Conservation (phyloP, 140 eudicot genomes). For the Artemisia princeps region DNA sequence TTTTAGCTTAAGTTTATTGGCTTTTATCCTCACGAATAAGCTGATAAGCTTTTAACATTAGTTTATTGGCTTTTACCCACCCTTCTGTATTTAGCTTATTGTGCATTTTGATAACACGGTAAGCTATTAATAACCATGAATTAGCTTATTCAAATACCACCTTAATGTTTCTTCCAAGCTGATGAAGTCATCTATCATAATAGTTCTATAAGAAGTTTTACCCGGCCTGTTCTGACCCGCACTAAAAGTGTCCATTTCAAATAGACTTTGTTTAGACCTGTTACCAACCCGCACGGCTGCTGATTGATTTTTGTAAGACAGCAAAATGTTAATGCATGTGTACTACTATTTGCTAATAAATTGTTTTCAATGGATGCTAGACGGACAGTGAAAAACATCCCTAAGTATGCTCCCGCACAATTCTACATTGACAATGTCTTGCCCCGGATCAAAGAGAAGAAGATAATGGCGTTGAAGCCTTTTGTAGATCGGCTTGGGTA, state of each 20-base stretch:
- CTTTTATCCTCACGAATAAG: too few species aligned
- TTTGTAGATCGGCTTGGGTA: conserved; percentile 98
- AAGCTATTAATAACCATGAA: too few species aligned
- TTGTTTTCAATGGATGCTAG: conserved; percentile 34
- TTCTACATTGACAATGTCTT: conserved; percentile 92
- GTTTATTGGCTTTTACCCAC: too few species aligned
- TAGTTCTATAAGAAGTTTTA: too few species aligned
- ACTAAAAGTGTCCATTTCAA: background rate
- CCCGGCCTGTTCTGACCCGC: too few species aligned
- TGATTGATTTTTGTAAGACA: background rate
- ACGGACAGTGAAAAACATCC: conserved; percentile 91
- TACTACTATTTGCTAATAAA: conserved; percentile 8
- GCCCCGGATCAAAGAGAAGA: conserved; percentile 93
- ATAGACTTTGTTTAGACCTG: background rate
- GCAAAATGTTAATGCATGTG: background rate
- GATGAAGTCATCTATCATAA: too few species aligned
- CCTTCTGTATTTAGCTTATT: too few species aligned
- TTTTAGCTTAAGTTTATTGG: too few species aligned
- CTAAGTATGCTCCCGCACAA: conserved; percentile 92
- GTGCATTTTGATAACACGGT: too few species aligned
- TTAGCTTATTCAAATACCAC: too few species aligned
- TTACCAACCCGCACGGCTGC: background rate
- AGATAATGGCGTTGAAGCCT: conserved; percentile 92
- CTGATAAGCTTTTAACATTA: too few species aligned
- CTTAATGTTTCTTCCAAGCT: too few species aligned